phyloP scores from a whole-genome alignment of 768 basidiomycete species.

The Macrolepiota albuminosa region DNA sequence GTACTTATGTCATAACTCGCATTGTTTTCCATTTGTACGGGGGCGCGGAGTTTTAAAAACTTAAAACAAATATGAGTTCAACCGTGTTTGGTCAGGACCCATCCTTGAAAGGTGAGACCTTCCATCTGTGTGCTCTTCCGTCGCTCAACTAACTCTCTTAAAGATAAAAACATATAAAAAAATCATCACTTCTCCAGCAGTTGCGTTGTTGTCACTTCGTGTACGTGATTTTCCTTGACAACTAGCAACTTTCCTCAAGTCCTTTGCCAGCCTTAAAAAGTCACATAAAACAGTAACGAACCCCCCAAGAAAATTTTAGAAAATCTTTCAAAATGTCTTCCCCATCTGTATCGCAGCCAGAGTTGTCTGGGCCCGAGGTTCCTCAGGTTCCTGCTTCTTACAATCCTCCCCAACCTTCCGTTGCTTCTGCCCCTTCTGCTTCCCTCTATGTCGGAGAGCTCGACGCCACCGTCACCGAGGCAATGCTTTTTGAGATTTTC shows the following conservation, averaged over 20 bases:
- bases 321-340: constrained; percentile 57
- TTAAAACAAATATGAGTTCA: constrained; percentile 26
- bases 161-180: constrained; percentile 74
- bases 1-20: background rate
- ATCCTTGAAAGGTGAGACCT: constrained; percentile 60
- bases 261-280: constrained; percentile 56
- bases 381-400: constrained; percentile 25
- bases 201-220: constrained; percentile 70
- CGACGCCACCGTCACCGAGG: constrained; percentile 96
- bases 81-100: constrained; percentile 42
- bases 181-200: constrained; percentile 58
- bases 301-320: constrained; percentile 33
- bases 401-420: constrained; percentile 47
- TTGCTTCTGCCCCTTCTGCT: constrained; percentile 71
- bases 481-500: constrained; percentile 99
- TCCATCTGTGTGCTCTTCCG: constrained; percentile 18
- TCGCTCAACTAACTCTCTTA: constrained; percentile 25
- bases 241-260: constrained; percentile 14
- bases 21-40: background rate
- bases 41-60: constrained; percentile 38
- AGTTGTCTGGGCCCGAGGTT: constrained; percentile 47
- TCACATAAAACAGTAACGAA: constrained; percentile 91
- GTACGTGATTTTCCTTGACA: constrained; percentile 34
- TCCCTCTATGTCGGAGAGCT: constrained; percentile 99
- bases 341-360: constrained; percentile 39